Conservation (phyloP, 108 stramenopile species). For the Hondaea fermentalgiana region DNA sequence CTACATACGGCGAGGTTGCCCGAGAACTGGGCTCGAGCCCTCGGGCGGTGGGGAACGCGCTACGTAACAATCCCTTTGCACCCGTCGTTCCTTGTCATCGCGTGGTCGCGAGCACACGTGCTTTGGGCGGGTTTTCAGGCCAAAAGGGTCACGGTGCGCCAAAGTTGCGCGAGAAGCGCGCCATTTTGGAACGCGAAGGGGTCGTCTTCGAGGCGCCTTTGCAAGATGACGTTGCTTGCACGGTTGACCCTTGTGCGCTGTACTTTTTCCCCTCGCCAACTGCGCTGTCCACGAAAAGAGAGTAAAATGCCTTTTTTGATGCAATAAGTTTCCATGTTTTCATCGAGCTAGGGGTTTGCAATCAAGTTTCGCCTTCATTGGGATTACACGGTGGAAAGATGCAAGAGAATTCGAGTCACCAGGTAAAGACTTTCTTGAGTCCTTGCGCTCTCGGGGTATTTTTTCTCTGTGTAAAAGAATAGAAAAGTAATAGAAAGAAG, state of each 20-base stretch:
- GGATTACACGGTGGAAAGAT: no score
- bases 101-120: background rate
- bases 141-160: background rate
- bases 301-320: no score
- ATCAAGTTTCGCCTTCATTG: no score
- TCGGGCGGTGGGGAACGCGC: background rate
- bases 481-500: no score
- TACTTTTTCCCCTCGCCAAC: background rate
- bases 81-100: background rate
- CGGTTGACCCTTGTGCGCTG: background rate
- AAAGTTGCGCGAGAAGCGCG: background rate
- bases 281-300: no score
- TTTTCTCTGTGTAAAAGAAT: no score
- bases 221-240: background rate
- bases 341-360: no score
- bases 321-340: no score
- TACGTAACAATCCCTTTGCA: background rate
- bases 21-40: background rate
- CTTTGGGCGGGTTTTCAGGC: background rate
- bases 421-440: no score
- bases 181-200: background rate
- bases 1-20: slow-evolving; percentile 1
- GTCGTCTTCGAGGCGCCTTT: background rate
- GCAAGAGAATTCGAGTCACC: no score
- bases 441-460: no score